Evolutionary conservation across 805 yeast genomes (phyloP), one percentile per base, ranked within the genome.

Genomic region (Nakazawaea ambrosiae): DNA sequence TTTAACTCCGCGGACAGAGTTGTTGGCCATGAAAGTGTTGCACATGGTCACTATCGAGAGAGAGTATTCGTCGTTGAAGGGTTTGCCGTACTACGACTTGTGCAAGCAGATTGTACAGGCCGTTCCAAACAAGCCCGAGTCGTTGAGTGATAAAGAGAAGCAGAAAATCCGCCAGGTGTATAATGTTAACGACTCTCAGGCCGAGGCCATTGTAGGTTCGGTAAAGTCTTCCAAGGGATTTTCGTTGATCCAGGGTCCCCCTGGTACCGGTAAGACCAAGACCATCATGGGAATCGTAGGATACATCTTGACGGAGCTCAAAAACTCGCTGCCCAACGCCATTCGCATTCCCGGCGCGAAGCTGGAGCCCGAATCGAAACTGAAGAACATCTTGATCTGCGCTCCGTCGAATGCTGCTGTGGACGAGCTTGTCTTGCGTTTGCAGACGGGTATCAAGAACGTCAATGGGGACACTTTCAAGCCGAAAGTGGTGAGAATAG

Each of bases 371-470:
- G 37, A 37, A 10, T 27, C 29, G 4, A 36, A 74, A 25, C 20
- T 34, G 4, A 40, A 74, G 26, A 84, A 85, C 40, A 75, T 92
- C 1, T 62, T 92, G 35, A 77, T 92, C 15, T 94, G 98, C 71
- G 97, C 98, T 1, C 99, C 99, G 3, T 86, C 96, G 55, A 92
- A 92, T 63, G 99, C 99, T 1, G 99, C 99, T 11, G 96, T 92
- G 3, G 99, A 92, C 60, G 98, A 94, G 54, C 66, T 92, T 43
- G 92, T 88, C 11, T 50, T 88, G 15, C 80, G 99, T 54, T 63
- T 92, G 42, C 78, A 81, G 46, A 66, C 64, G 15, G 97, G 96
- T 5, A 78, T 89, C 2, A 57, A 58, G 30, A 67, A 73, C 45
- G 61, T 79, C 16, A 55, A 61, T 25, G 90, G 90, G 1, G 58